Conservation (phyloP, 306 rosid genomes). For the Cucumis melo region DNA sequence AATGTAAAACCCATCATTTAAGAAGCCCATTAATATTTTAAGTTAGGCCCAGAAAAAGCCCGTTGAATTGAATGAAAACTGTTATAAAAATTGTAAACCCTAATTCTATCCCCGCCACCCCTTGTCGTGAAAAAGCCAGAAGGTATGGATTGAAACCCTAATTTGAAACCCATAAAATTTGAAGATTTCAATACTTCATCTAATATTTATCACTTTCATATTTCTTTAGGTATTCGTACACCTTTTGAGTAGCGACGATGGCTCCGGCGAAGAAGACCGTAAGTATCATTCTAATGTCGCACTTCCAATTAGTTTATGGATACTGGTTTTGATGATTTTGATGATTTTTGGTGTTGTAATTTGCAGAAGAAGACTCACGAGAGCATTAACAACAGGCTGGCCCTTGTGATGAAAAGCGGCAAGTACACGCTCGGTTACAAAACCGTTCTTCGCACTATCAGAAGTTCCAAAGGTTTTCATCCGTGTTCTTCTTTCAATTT, state of each 20-base stretch:
- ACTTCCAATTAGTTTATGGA: background rate
- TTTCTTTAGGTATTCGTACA: background rate
- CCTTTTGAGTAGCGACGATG: constrained; percentile 5
- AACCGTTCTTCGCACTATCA: constrained; percentile 28
- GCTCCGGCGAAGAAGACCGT: constrained; percentile 20
- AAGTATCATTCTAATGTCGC: background rate
- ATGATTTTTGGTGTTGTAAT: background rate
- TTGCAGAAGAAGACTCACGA: constrained; percentile 40
- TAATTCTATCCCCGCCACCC: background rate
- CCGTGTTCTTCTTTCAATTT: background rate
- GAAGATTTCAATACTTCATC: too few relatives aligned
- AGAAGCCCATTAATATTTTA: too few relatives aligned
- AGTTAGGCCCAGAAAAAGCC: background rate
- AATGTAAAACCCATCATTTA: too few relatives aligned
- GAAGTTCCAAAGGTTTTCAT: constrained; percentile 25
- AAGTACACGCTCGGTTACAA: constrained; percentile 29
- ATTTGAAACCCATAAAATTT: background rate
- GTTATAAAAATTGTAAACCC: background rate
- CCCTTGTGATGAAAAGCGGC: constrained; percentile 34
- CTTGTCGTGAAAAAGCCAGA: background rate
- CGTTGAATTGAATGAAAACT: background rate
- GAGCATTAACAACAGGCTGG: constrained; percentile 30
- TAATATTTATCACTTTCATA: background rate
- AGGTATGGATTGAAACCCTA: background rate
- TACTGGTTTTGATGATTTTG: background rate